A percentile compares a stretch with the other conserved stretches of the same genome.
Conservation (phyloP, 140 eudicot genomes). For the Flaveria floridana region DNA sequence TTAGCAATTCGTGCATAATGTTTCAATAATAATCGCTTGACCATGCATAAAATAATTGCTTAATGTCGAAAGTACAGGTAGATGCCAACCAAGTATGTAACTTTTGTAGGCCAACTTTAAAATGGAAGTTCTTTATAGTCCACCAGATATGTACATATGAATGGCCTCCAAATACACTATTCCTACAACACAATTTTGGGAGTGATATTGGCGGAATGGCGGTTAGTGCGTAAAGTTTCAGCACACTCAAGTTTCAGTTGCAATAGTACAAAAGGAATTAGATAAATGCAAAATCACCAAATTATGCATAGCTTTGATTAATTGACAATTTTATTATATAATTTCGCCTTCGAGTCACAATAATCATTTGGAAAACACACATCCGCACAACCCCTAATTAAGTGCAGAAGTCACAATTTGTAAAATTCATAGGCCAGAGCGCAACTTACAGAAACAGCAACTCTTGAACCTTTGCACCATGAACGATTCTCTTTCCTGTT, state of each 20-base stretch:
- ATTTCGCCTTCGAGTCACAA: neutral
- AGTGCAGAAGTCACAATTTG: neutral
- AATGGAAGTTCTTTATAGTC: too few relatives aligned
- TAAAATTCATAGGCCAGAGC: neutral
- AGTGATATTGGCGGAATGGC: neutral
- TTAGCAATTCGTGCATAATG: neutral
- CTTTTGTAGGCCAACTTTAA: too few relatives aligned
- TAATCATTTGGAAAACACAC: neutral
- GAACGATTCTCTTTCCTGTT: slow-evolving; percentile 77
- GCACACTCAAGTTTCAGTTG: neutral
- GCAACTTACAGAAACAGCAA: slow-evolving; percentile 78
- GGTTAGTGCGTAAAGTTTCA: neutral
- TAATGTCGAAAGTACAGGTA: too few relatives aligned
- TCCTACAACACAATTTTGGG: too few relatives aligned
- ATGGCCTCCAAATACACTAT: too few relatives aligned
- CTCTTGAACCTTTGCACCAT: slow-evolving; percentile 77
- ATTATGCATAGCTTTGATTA: neutral
- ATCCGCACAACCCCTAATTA: neutral
- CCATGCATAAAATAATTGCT: neutral
- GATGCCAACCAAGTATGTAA: too few relatives aligned
- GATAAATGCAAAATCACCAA: slow-evolving; percentile 6
- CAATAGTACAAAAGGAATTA: neutral
- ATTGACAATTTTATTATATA: neutral
- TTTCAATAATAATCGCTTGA: neutral
- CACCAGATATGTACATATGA: too few relatives aligned